phyloP scores from a whole-genome alignment of 2,329 filamentous ascomycete genomes.

The Ramichloridium luteum region DNA sequence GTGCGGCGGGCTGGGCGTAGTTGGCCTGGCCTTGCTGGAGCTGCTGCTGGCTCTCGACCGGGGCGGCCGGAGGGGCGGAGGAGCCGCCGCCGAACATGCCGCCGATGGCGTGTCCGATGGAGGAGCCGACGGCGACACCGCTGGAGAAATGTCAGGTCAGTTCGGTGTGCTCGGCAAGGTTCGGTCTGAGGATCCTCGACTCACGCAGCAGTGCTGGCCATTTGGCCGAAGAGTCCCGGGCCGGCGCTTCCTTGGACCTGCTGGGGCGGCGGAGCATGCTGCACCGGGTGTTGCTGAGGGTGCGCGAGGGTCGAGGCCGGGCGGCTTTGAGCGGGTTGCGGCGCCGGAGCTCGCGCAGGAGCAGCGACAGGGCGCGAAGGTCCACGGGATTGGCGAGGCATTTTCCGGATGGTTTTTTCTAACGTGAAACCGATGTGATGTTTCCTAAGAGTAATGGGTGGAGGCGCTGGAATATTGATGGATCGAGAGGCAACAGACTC shows the following conservation, averaged over 20 bases:
- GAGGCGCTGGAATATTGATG: not conserved
- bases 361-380: slow-evolving; percentile 32
- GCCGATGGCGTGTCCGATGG: slow-evolving; percentile 88
- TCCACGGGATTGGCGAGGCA: slow-evolving; percentile 39
- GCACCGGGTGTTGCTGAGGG: slow-evolving; percentile 29
- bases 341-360: slow-evolving; percentile 38
- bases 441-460: not conserved
- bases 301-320: slow-evolving; percentile 39
- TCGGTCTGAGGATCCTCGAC: slow-evolving; percentile 30
- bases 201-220: slow-evolving; percentile 96
- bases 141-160: slow-evolving; percentile 35
- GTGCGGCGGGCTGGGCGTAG: slow-evolving; percentile 15
- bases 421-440: not conserved
- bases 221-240: slow-evolving; percentile 84
- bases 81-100: slow-evolving; percentile 72
- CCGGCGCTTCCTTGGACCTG: slow-evolving; percentile 43
- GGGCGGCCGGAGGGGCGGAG: slow-evolving; percentile 18
- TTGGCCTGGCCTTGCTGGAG: slow-evolving; percentile 10
- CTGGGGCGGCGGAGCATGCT: slow-evolving; percentile 37
- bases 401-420: slow-evolving; percentile 18
- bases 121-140: slow-evolving; percentile 91
- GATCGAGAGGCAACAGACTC: not conserved
- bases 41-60: slow-evolving; percentile 38
- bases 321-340: slow-evolving; percentile 49
- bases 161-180: slow-evolving; percentile 15